Evolutionary conservation across 1,139 yeast species (phyloP), one percentile per base, ranked within the genome.

Genomic region (Scheffersomyces parashehatae): DNA sequence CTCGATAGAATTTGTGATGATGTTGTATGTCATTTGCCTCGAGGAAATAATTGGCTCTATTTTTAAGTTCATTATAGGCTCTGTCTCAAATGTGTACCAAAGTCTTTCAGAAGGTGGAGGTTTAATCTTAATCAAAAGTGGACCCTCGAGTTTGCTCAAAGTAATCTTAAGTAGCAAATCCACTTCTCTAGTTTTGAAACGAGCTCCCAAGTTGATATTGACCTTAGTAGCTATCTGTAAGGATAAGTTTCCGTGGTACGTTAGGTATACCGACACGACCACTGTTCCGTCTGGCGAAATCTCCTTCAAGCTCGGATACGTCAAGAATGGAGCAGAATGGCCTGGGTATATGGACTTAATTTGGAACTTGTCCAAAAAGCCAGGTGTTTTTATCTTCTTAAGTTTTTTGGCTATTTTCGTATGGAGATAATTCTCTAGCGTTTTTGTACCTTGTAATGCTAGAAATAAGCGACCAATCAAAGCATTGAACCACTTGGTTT

Each of bases 401-500:
- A 93, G 68, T 62, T 90, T 90, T 51, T 82, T 82, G 47, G 82
- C 79, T 28, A 93, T 75, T 58, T 79, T 84, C 3, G 71, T 67
- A 42, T 78, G 73, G 31, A 90, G 70, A 43, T 73, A 77, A 39
- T 75, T 68, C 41, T 83, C 83, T 53, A 90, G 73, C 24, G 74
- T 70, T 14, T 81, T 81, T 0, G 98, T 90, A 37, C 81, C 76
- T 55, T 89, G 90, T 13, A 88, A 65, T 0, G 90, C 80, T 29
- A 93, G 67, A 56, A 91, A 93, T 16, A 91, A 52, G 46, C 98
- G 72, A 0, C 98, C 98, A 10, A 88, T 55, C 6, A 91, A 53
- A 0, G 96, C 97, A 64, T 93, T 93, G 28, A 93, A 64, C 99
- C 98, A 93, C 58, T 88, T 82, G 0, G 95, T 83, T 34, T 88